These are phyloP conservation scores for Iodosphaeria phyllophila DNA, from an alignment of 2,329 filamentous ascomycete genomes.

Conservation along the genomic window DNA sequence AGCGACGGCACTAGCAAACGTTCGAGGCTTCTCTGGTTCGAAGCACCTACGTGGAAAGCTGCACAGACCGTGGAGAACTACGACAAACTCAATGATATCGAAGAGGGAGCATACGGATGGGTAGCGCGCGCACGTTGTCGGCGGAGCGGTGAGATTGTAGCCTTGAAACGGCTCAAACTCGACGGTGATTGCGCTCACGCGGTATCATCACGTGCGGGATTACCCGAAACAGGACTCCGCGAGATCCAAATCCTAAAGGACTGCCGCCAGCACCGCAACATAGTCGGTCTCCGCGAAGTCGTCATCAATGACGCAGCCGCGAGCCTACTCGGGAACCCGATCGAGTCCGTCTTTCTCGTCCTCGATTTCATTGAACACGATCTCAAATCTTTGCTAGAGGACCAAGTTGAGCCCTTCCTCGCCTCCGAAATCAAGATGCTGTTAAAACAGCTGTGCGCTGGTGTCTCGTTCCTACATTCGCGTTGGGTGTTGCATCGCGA, in stretches of 20 bases:
- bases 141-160: constrained; percentile 62
- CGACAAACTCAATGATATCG: constrained; percentile 87
- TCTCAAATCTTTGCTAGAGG: constrained; percentile 77
- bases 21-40: constrained; percentile 54
- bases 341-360: constrained; percentile 65
- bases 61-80: constrained; percentile 73
- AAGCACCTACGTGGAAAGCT: constrained; percentile 44
- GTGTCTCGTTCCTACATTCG: constrained; percentile 68
- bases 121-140: constrained; percentile 69
- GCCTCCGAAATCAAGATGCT: constrained; percentile 86
- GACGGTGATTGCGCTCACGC: no score
- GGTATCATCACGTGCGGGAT: constrained; percentile 40
- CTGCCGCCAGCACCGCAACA: constrained; percentile 62
- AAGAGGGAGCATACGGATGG: constrained; percentile 92
- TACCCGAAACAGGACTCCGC: constrained; percentile 79
- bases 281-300: constrained; percentile 68
- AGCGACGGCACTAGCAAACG: no score
- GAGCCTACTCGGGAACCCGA: constrained; percentile 11
- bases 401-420: constrained; percentile 87
- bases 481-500: constrained; percentile 89
- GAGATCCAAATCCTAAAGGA: constrained; percentile 85
- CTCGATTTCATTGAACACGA: constrained; percentile 98
- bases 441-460: constrained; percentile 62
- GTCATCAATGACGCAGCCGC: constrained; percentile 44
- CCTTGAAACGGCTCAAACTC: constrained; percentile 85